These are phyloP conservation scores for Zea luxurians DNA, from an alignment of 176 grass and related monocot genomes.

Conservation along the genomic window DNA sequence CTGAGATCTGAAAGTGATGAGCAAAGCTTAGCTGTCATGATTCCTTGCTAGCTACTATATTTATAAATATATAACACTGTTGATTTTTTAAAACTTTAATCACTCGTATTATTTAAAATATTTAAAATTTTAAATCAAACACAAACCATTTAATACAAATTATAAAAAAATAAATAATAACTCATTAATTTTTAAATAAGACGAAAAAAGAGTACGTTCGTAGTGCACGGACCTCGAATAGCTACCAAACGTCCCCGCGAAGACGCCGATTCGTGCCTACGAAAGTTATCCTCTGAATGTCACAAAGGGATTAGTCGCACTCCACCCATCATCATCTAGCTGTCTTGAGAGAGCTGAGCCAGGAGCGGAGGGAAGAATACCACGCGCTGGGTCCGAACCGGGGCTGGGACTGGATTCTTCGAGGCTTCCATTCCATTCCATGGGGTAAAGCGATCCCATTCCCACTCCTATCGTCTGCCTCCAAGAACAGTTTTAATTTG, in stretches of 20 bases:
- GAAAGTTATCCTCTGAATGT: slow-evolving; percentile 32
- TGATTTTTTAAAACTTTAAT: too few species aligned
- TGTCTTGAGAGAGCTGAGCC: slow-evolving; percentile 18
- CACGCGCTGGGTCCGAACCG: too few species aligned
- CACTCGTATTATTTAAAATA: too few species aligned
- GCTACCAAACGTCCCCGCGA: slow-evolving; percentile 19
- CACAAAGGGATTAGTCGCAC: neutral
- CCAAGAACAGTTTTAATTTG: neutral
- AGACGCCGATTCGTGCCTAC: slow-evolving; percentile 16
- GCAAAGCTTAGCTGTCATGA: neutral
- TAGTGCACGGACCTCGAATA: slow-evolving; percentile 15
- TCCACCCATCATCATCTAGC: slow-evolving; percentile 1
- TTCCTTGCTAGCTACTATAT: neutral
- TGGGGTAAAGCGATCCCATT: slow-evolving; percentile 52
- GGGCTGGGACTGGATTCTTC: slow-evolving; percentile 50
- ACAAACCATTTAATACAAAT: too few species aligned
- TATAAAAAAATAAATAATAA: too few species aligned
- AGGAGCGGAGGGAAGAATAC: neutral
- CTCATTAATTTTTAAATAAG: too few species aligned
- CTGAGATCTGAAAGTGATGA: slow-evolving; percentile 14
- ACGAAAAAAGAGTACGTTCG: too few species aligned
- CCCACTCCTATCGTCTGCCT: slow-evolving; percentile 23
- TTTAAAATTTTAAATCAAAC: too few species aligned
- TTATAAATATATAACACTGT: too few species aligned
- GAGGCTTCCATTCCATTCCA: slow-evolving; percentile 32